Evolutionary conservation across 1,139 yeast genomes (phyloP).

Genomic region (Magnusiomyces clavatus): DNA sequence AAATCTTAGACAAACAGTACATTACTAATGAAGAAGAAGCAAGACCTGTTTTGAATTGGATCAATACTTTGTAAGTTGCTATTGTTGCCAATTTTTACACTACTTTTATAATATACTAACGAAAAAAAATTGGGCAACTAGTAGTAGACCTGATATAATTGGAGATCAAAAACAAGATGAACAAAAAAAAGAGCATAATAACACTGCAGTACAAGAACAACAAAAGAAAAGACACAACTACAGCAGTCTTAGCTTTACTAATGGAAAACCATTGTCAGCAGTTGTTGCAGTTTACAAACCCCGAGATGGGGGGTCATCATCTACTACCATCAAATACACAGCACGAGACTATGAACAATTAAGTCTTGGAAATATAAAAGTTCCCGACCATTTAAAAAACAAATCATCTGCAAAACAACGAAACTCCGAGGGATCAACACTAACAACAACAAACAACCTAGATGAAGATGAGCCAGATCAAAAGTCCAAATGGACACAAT

Average conservation of each 20-base stretch:
- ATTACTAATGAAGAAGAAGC: background rate
- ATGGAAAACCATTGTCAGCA: no score
- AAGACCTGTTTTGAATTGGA: background rate
- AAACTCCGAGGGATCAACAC: background rate
- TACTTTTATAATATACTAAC: no score
- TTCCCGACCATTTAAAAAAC: background rate
- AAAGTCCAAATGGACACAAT: background rate
- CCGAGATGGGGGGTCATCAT: no score
- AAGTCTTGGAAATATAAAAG: no score
- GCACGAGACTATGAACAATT: no score
- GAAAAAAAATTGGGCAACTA: no score
- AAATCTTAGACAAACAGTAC: background rate
- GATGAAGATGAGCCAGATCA: background rate
- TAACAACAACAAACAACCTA: background rate
- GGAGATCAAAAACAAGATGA: background rate
- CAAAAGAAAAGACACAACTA: no score
- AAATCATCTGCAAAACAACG: background rate
- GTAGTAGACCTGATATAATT: background rate
- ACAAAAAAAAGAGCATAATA: background rate
- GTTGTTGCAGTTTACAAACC: no score
- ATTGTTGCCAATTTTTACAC: no score
- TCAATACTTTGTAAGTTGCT: background rate
- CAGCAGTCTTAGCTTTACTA: no score
- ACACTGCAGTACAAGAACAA: background rate
- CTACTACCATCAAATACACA: no score